Conservation (phyloP, 768 basidiomycete genomes). For the Cystobasidium onofrii region DNA sequence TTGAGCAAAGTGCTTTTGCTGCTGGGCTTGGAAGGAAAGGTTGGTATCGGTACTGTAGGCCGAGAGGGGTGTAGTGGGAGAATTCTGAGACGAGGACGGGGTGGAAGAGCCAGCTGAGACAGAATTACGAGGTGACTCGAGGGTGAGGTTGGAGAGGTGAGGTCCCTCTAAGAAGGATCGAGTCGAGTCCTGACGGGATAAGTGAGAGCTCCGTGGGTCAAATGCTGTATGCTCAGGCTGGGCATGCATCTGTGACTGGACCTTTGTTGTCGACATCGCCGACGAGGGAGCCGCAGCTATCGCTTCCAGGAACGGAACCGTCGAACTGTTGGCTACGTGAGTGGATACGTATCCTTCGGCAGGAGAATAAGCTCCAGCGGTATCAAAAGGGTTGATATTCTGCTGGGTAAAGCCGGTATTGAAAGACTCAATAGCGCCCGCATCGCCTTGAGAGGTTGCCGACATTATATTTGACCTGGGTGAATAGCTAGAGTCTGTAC, state of each 20-base stretch:
- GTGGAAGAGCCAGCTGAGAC: constrained; percentile 16
- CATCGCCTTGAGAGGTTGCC: neutral
- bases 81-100: constrained; percentile 11
- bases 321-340: neutral
- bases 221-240: neutral
- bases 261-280: neutral
- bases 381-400: neutral
- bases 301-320: neutral
- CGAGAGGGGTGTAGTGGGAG: constrained; percentile 16
- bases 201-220: neutral
- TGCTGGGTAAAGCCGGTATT: neutral
- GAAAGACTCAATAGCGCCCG: neutral
- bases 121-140: constrained; percentile 11
- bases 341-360: neutral
- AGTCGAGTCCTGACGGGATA: neutral
- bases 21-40: constrained; percentile 4
- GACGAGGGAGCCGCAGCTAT: neutral
- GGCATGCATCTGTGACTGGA: neutral
- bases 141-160: constrained; percentile 1
- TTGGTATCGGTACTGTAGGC: neutral
- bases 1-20: neutral
- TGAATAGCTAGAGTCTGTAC: neutral
- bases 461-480: neutral
- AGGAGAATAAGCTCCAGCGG: neutral
- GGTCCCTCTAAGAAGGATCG: constrained; percentile 6